These are phyloP conservation scores for Kwoniella sp. DNA, from an alignment of 768 basidiomycete species.

Conservation along the genomic window DNA sequence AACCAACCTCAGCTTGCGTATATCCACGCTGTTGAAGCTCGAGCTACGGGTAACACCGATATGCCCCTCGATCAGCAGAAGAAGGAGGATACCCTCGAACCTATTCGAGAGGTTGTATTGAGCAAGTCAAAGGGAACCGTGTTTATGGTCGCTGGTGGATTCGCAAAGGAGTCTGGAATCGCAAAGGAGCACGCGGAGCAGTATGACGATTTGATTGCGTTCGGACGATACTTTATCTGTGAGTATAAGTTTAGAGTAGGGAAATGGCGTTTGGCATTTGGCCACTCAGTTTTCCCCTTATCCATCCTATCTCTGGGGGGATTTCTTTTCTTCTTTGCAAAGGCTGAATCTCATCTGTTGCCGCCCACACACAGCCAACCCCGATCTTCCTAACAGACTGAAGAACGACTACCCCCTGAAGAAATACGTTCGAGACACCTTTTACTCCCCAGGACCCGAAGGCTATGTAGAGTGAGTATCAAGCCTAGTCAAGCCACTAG, in stretches of 20 bases:
- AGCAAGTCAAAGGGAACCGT: constrained; percentile 2
- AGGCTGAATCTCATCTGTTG: too few species aligned
- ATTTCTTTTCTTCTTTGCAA: too few species aligned
- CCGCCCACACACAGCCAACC: too few species aligned
- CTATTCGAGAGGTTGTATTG: constrained; percentile 12
- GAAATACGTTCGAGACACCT: constrained; percentile 26
- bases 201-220: constrained; percentile 23
- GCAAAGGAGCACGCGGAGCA: constrained; percentile 16
- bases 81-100: constrained; percentile 16
- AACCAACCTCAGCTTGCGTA: constrained; percentile 27
- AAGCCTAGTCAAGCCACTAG: too few species aligned
- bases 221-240: constrained; percentile 29
- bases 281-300: not conserved
- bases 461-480: constrained; percentile 18
- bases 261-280: too few species aligned
- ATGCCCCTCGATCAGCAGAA: constrained; percentile 8
- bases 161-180: not conserved
- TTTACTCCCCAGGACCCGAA: constrained; percentile 20
- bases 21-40: constrained; percentile 22
- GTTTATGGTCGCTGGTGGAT: constrained; percentile 27
- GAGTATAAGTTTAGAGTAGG: too few species aligned
- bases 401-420: constrained; percentile 22
- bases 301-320: too few species aligned
- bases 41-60: constrained; percentile 12
- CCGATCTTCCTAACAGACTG: constrained; percentile 23